Evolutionary conservation across 2,329 filamentous ascomycete species (phyloP).

Genomic region (Neofusicoccum parvum): DNA sequence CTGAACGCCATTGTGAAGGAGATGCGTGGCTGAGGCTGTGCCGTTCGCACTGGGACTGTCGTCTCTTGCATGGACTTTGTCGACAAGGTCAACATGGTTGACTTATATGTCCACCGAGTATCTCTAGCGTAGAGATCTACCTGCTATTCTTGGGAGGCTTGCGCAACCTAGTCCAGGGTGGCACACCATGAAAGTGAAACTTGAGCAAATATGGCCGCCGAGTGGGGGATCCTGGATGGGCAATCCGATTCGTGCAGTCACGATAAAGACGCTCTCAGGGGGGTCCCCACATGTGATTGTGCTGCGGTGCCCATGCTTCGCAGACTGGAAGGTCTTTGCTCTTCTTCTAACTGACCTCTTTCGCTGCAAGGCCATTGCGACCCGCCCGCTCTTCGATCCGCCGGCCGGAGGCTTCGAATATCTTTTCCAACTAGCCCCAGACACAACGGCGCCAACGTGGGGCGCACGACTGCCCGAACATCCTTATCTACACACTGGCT

Average conservation of each 20-base stretch:
- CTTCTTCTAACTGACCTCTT: too few relatives aligned
- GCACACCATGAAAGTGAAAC: neutral
- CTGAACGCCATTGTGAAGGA: neutral
- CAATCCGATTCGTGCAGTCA: neutral
- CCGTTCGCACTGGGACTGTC: neutral
- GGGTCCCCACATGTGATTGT: neutral
- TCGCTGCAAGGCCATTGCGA: too few relatives aligned
- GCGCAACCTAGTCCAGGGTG: neutral
- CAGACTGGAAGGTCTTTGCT: too few relatives aligned
- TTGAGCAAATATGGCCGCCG: neutral
- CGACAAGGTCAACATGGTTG: neutral
- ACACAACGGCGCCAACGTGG: too few relatives aligned
- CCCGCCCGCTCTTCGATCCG: too few relatives aligned
- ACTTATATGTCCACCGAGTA: neutral
- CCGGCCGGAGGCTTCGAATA: too few relatives aligned
- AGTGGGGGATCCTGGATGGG: neutral
- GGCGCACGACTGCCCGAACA: too few relatives aligned
- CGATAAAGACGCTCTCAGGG: neutral
- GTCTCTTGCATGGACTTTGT: neutral
- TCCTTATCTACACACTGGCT: too few relatives aligned
- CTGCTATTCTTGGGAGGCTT: neutral
- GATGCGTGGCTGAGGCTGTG: neutral
- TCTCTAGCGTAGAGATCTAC: neutral
- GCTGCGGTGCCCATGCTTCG: too few relatives aligned
- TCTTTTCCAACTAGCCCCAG: too few relatives aligned